Percentiles rank a stretch among this genome's conserved stretches.
Conservation (phyloP, 2,329 filamentous ascomycete species). For the Cadophora malorum region DNA sequence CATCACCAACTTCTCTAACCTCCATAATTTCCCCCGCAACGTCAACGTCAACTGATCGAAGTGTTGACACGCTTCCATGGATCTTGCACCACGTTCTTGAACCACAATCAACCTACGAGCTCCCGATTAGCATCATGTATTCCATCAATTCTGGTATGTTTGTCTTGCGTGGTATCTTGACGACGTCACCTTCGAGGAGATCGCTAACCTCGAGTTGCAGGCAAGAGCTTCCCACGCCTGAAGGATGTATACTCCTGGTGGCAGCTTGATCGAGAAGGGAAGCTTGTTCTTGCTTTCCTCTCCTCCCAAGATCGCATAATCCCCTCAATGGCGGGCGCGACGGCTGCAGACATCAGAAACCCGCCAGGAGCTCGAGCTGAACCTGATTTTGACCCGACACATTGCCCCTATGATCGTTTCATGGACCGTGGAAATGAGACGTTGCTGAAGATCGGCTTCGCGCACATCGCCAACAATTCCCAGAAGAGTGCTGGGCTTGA, state of each 20-base stretch:
- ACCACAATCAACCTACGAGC: conserved; percentile 29
- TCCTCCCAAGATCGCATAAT: conserved; percentile 31
- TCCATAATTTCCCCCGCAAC: conserved; percentile 19
- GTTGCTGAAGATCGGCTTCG: conserved; percentile 31
- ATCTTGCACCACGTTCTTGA: conserved; percentile 39
- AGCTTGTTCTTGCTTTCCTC: conserved; percentile 35
- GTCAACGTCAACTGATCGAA: conserved; percentile 24
- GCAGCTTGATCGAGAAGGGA: conserved; percentile 37
- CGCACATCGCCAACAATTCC: not conserved
- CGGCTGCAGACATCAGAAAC: conserved; percentile 14
- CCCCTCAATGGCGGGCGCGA: conserved; percentile 14
- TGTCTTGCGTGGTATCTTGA: not conserved
- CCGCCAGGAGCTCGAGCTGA: conserved; percentile 1
- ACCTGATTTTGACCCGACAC: not conserved
- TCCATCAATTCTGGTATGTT: conserved; percentile 41
- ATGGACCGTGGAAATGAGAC: conserved; percentile 30
- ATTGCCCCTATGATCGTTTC: conserved; percentile 30
- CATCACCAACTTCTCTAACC: conserved; percentile 25
- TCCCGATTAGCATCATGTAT: conserved; percentile 42
- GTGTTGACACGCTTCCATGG: conserved; percentile 32
- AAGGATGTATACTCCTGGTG: conserved; percentile 39
- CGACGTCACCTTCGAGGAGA: not conserved
- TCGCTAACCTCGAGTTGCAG: conserved; percentile 23
- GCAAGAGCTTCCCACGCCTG: conserved; percentile 36
- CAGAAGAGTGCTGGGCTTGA: not conserved